Evolutionary conservation across 2,329 filamentous ascomycete genomes (phyloP).

Genomic region (Talaromyces verruculosus): DNA sequence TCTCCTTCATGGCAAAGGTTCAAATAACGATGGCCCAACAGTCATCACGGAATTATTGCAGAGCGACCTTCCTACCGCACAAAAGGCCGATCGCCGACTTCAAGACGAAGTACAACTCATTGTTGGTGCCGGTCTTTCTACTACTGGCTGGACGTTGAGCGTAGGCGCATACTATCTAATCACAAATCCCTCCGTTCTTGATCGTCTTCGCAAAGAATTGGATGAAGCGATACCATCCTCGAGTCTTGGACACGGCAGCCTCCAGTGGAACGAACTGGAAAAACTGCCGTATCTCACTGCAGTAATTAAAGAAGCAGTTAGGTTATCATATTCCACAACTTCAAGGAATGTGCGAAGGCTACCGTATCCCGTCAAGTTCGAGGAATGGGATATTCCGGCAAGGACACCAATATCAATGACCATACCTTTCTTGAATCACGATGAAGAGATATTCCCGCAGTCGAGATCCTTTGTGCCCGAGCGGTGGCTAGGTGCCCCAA

Average conservation of each 20-base stretch:
- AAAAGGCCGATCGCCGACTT: conserved; percentile 7
- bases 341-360: conserved; percentile 2
- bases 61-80: background rate
- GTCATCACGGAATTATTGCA: conserved; percentile 9
- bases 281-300: conserved; percentile 31
- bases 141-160: conserved; percentile 28
- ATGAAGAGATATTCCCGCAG: conserved; percentile 32
- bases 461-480: conserved; percentile 30
- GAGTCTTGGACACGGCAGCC: background rate
- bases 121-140: conserved; percentile 30
- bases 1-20: background rate
- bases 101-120: conserved; percentile 15
- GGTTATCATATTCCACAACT: conserved; percentile 9
- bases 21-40: background rate
- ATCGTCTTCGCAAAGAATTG: conserved; percentile 26
- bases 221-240: conserved; percentile 26
- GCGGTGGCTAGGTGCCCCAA: conserved; percentile 29
- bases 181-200: conserved; percentile 26
- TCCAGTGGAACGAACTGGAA: conserved; percentile 26
- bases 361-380: conserved; percentile 8
- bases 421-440: conserved; percentile 26
- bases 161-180: conserved; percentile 32
- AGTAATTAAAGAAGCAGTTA: conserved; percentile 18
- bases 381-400: conserved; percentile 22
- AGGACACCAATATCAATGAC: conserved; percentile 23